These are phyloP conservation scores for Houttuynia cordata DNA, from an alignment of 164 flowering plant genomes.

Conservation along the genomic window DNA sequence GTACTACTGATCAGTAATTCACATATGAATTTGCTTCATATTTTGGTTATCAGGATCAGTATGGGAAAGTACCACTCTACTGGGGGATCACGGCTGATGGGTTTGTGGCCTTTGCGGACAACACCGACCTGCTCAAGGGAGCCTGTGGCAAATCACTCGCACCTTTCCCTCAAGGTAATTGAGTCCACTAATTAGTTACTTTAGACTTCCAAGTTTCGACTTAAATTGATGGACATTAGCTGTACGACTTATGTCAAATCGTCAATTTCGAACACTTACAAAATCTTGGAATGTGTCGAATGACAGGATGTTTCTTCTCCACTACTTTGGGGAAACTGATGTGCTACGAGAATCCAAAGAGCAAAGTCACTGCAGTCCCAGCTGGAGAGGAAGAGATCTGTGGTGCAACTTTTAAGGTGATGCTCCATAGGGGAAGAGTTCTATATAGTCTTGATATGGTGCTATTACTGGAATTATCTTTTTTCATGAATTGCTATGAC, in stretches of 20 bases:
- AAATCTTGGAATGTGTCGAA: background rate
- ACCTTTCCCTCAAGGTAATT: conserved; percentile 60
- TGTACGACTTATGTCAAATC: too few species aligned
- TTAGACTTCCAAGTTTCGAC: too few species aligned
- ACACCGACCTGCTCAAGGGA: conserved; percentile 40
- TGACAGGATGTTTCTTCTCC: conserved; percentile 61
- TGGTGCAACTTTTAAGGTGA: conserved; percentile 64
- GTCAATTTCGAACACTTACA: background rate
- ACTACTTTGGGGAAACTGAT: conserved; percentile 39
- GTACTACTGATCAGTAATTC: too few species aligned
- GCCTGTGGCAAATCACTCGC: conserved; percentile 76
- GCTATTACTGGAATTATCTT: too few species aligned
- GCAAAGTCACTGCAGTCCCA: conserved; percentile 66
- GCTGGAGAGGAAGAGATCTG: conserved; percentile 68
- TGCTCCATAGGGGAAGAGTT: background rate
- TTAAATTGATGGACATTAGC: too few species aligned
- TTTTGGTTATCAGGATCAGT: conserved; percentile 12
- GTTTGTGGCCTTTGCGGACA: conserved; percentile 53
- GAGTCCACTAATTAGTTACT: too few species aligned
- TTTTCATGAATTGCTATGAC: too few species aligned
- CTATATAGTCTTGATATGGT: too few species aligned
- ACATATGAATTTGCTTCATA: too few species aligned
- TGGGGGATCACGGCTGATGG: conserved; percentile 88
- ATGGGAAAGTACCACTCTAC: conserved; percentile 43
- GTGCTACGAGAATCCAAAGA: conserved; percentile 75